A percentile compares a stretch with the other conserved stretches of the same genome.
phyloP scores from a whole-genome alignment of 208 protist species.

The Trypanosomatidae sp. region DNA sequence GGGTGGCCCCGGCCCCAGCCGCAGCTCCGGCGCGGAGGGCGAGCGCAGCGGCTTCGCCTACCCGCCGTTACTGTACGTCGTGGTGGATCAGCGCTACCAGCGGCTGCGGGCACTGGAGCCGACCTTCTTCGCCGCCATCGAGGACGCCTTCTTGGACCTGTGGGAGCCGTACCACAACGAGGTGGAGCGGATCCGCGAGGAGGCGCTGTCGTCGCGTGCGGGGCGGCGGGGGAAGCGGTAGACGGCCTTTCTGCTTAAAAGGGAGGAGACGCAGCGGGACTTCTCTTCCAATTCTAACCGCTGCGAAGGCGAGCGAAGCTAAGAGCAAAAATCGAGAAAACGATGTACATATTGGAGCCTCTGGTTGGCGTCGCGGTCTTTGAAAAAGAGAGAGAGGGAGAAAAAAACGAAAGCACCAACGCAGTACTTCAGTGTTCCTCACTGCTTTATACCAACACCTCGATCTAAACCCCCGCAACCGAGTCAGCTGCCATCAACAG shows the following conservation, averaged over 20 bases:
- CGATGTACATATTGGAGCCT: too few species aligned
- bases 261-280: background rate
- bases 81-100: slow-evolving; percentile 73
- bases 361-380: too few species aligned
- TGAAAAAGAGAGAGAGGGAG: too few species aligned
- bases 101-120: slow-evolving; percentile 74
- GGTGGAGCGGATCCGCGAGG: slow-evolving; percentile 77
- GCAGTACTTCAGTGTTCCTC: too few species aligned
- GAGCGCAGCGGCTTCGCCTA: slow-evolving; percentile 60
- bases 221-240: slow-evolving; percentile 63
- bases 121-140: slow-evolving; percentile 73
- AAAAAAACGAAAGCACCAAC: too few species aligned
- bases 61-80: slow-evolving; percentile 61
- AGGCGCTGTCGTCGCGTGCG: slow-evolving; percentile 52
- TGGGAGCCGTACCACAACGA: slow-evolving; percentile 86
- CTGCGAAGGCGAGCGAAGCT: too few species aligned
- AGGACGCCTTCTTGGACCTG: slow-evolving; percentile 65
- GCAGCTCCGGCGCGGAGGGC: slow-evolving; percentile 34
- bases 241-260: background rate
- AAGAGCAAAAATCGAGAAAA: too few species aligned
- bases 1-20: slow-evolving; percentile 1
- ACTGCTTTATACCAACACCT: too few species aligned
- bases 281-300: background rate
- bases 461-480: too few species aligned
- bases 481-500: too few species aligned